Evolutionary conservation across 1,139 yeast species (phyloP).

Genomic region (Zygotorulaspora mrakii): DNA sequence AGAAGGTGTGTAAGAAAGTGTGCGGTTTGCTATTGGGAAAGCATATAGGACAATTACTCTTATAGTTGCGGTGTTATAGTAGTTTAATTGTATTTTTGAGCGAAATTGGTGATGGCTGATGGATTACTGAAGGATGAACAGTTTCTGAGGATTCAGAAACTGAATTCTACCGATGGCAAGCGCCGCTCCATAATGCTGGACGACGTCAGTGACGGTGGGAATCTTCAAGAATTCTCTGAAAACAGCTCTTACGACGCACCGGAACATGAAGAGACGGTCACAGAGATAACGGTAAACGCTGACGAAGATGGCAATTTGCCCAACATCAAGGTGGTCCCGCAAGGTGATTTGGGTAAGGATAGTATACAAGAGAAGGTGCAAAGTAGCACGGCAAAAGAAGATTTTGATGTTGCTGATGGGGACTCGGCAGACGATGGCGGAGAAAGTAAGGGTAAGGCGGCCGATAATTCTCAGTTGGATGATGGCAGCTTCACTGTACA

Average conservation of each 20-base stretch:
- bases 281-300: background rate
- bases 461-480: background rate
- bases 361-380: no score
- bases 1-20: no score
- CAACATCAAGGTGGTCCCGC: background rate
- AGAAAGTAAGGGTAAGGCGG: no score
- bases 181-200: slow-evolving; percentile 20
- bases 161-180: slow-evolving; percentile 23
- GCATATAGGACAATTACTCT: no score
- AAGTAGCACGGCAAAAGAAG: no score
- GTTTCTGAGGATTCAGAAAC: slow-evolving; percentile 25
- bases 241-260: slow-evolving; percentile 1
- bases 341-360: background rate
- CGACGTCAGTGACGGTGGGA: slow-evolving; percentile 24
- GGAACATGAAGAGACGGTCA: slow-evolving; percentile 13
- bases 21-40: no score
- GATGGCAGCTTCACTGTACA: slow-evolving; percentile 17
- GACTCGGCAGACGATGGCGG: no score
- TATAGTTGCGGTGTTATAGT: no score
- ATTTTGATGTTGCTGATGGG: no score
- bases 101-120: slow-evolving; percentile 13
- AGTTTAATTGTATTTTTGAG: no score
- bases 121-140: slow-evolving; percentile 26
- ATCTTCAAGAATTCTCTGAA: slow-evolving; percentile 3
- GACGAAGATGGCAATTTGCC: background rate